Conservation (phyloP, 208 protist species). For the Leishmania tropica region DNA sequence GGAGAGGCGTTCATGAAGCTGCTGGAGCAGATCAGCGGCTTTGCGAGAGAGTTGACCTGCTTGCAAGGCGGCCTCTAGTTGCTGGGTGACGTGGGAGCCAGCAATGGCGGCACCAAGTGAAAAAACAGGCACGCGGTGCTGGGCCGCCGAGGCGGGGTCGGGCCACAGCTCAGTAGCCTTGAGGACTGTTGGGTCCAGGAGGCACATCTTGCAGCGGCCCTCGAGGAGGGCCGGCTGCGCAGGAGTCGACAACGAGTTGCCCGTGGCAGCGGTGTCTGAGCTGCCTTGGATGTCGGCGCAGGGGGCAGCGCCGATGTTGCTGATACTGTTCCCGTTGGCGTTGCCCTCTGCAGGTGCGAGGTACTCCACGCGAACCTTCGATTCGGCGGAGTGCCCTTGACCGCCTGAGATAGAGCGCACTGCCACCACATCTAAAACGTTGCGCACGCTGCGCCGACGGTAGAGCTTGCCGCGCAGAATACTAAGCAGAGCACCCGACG, state of each 20-base stretch:
- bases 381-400: background rate
- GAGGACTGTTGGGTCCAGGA: conserved; percentile 25
- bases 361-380: background rate
- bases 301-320: background rate
- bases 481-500: conserved; percentile 47
- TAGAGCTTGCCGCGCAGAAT: conserved; percentile 58
- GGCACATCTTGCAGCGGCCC: conserved; percentile 26
- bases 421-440: conserved; percentile 42
- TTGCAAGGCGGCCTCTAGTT: conserved; percentile 3
- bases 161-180: background rate
- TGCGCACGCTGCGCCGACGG: conserved; percentile 63
- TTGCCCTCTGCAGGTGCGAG: background rate
- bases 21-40: conserved; percentile 21
- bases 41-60: background rate
- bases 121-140: conserved; percentile 5
- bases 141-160: background rate
- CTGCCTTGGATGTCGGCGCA: background rate
- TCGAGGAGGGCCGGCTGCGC: background rate
- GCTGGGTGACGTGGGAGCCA: background rate
- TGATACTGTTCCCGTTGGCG: background rate
- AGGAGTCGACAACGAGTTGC: background rate
- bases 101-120: conserved; percentile 3
- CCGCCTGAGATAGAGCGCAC: background rate
- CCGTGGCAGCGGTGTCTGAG: background rate
- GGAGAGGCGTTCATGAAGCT: conserved; percentile 14